Evolutionary conservation across 257 asterid genomes (phyloP).

Genomic region (Haberlea rhodopensis): DNA sequence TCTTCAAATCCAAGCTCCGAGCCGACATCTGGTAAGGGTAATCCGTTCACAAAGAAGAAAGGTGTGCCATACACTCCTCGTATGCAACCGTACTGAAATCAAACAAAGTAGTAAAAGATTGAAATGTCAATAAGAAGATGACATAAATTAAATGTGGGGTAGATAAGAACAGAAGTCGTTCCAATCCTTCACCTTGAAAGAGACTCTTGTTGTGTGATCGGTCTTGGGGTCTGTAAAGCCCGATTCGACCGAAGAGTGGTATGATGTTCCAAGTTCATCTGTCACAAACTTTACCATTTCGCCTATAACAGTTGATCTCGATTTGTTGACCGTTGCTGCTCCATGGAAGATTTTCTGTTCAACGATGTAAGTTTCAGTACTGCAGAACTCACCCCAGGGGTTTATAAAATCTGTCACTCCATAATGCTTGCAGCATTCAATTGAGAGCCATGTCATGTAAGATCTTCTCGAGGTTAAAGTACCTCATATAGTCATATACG

Average conservation of each 20-base stretch:
- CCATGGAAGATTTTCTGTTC: slow-evolving; percentile 60
- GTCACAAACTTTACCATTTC: slow-evolving; percentile 38
- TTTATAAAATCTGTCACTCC: too few species aligned
- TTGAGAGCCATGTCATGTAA: too few species aligned
- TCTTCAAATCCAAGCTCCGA: slow-evolving; percentile 44
- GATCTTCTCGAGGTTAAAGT: background rate
- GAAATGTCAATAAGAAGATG: background rate
- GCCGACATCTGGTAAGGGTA: slow-evolving; percentile 70
- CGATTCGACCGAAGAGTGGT: slow-evolving; percentile 38
- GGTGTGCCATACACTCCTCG: slow-evolving; percentile 91
- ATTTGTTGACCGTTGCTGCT: slow-evolving; percentile 44
- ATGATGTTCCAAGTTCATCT: slow-evolving; percentile 44
- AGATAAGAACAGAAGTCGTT: too few species aligned
- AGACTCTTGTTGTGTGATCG: slow-evolving; percentile 58
- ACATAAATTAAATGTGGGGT: background rate
- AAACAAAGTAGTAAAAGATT: background rate
- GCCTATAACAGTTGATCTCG: slow-evolving; percentile 43
- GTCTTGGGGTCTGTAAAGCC: slow-evolving; percentile 58
- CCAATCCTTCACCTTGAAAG: too few species aligned
- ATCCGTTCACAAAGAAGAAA: slow-evolving; percentile 80
- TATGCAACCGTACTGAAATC: slow-evolving; percentile 69
- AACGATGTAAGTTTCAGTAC: slow-evolving; percentile 15
- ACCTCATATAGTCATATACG: too few species aligned
- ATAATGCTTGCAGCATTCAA: too few species aligned
- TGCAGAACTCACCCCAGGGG: background rate